A percentile compares a stretch with the other conserved stretches of the same genome.
phyloP scores from a whole-genome alignment of 345 rosid genomes.

The Eucalyptus polyanthemos region DNA sequence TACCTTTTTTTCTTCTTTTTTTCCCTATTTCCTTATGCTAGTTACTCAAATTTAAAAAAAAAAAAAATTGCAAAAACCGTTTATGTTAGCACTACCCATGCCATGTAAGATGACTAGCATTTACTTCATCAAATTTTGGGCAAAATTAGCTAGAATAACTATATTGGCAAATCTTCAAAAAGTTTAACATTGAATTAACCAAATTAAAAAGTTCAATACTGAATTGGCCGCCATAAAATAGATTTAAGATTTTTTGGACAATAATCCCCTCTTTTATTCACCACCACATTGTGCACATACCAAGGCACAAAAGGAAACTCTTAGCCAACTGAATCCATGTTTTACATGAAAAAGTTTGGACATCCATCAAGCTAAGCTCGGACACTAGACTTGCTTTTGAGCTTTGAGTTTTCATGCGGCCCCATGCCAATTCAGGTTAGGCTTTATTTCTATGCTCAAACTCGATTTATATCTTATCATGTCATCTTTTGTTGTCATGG shows the following conservation, averaged over 20 bases:
- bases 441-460: background rate
- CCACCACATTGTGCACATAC: no score
- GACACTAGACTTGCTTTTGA: no score
- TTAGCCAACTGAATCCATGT: no score
- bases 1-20: no score
- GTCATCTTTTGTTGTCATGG: background rate
- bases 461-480: background rate
- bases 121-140: no score
- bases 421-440: background rate
- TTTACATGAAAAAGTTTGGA: no score
- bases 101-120: background rate
- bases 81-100: background rate
- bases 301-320: no score
- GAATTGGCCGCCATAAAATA: background rate
- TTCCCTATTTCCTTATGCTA: background rate
- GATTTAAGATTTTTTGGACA: no score
- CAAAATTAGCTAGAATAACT: background rate
- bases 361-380: no score
- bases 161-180: background rate
- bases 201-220: background rate
- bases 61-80: background rate
- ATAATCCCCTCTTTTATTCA: no score
- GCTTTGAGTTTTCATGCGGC: background rate
- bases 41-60: background rate
- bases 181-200: no score